Evolutionary conservation across 2,329 filamentous ascomycete genomes (phyloP), one percentile per base, ranked within the genome.

Genomic region (Colletotrichum nymphaeae): DNA sequence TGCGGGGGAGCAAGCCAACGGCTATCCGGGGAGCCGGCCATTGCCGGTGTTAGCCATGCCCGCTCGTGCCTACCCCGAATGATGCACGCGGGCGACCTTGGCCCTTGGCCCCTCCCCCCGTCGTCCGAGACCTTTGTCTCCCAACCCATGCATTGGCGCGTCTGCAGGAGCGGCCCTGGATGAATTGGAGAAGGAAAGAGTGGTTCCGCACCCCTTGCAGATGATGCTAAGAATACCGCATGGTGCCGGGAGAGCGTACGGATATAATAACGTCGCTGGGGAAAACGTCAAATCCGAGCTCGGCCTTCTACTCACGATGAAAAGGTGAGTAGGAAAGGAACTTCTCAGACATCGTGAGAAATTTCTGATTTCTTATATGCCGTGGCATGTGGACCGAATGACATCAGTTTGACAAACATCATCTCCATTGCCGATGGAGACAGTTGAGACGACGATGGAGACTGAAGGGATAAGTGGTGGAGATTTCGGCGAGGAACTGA

Each of bases 11-110:
- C 16, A 14, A 24, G 6, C 46, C 56, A 30, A 46, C 55, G 52
- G 74, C 74, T 72, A 77, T 69, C 76, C 76, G 76, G 76, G 75
- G 76, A 81, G 81, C 81, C 81, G 81, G 75, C 77, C 81, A 82
- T 83, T 83, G 81, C 81, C 81, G 80, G 73, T 67, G 69, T 69
- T 77, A 77, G 74, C 78, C 76, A 78, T 60, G 24, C 76, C 76
- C 76, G 78, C 62, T 28, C 14, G 53, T 26, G 32, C 11, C 32
- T 35, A 24, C 55, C 49, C 30, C 46, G 19, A 24, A 49, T 59
- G 28, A 53, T 26, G 57, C 32, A 58, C 26, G 28, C 58, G 28
- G 24, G 55, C 57, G 49, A 60, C 69, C 49, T 67, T 62, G 32
- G 28, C 16, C 49, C 49, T 26, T 35, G 30, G 56, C 59, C 56